These are phyloP conservation scores for Aspergillus ellipticus DNA, from an alignment of 495 filamentous ascomycete species.

Conservation along the genomic window DNA sequence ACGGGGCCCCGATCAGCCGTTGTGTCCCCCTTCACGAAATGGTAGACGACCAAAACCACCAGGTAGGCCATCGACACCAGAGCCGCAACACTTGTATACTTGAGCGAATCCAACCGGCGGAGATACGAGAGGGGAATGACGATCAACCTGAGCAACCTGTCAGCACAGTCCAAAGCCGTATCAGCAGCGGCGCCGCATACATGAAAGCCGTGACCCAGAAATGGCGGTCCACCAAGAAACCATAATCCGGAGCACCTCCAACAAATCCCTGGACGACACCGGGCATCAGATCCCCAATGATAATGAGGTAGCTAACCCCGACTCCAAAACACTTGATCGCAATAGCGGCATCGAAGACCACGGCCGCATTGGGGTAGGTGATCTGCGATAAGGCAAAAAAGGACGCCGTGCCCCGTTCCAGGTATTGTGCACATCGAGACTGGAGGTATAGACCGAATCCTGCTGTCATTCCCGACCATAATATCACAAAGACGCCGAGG, in stretches of 20 bases:
- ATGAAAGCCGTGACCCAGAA: constrained; percentile 99
- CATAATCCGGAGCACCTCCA: constrained; percentile 54
- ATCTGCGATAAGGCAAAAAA: constrained; percentile 95
- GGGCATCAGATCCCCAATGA: constrained; percentile 98
- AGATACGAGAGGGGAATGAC: constrained; percentile 93
- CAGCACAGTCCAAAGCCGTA: constrained; percentile 11
- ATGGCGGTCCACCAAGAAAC: constrained; percentile 79
- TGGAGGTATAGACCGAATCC: constrained; percentile 96
- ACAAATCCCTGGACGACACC: constrained; percentile 78
- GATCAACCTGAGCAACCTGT: constrained; percentile 59
- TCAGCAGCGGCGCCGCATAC: constrained; percentile 39
- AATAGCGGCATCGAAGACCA: constrained; percentile 93
- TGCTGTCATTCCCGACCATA: constrained; percentile 85
- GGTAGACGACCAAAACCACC: constrained; percentile 84
- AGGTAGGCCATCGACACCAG: constrained; percentile 91
- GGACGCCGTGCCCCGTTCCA: constrained; percentile 75
- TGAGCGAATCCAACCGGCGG: constrained; percentile 85
- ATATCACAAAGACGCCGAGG: constrained; percentile 75
- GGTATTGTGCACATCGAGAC: constrained; percentile 82
- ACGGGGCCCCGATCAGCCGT: constrained; percentile 66
- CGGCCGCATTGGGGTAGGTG: constrained; percentile 93
- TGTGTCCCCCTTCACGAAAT: constrained; percentile 78
- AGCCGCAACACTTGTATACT: constrained; percentile 93
- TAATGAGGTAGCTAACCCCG: constrained; percentile 94
- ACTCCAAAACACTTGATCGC: constrained; percentile 98